Base-by-base conservation (phyloP, 2,329 filamentous ascomycete genomes). In the Lachnellula arida region DNA sequence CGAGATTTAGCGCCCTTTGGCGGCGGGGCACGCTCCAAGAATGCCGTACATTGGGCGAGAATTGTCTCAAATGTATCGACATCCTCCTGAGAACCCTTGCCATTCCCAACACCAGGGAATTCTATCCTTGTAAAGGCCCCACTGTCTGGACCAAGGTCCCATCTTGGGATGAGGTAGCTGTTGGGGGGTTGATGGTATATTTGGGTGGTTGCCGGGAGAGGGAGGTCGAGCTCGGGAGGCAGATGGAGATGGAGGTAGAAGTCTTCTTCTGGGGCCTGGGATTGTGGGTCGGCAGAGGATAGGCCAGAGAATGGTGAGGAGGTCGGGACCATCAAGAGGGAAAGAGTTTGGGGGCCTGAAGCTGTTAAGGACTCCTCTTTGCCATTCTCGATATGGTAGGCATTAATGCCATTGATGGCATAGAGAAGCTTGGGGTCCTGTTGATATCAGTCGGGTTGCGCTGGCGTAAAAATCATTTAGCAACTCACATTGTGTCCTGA, bases 31-130 rank as follows among this genome's bases (percentile, higher is more conserved):
- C 91, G 85, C 72, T 97, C 93, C 4, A 96, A 81, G 71, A 99
- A 97, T 2, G 93, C 90, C 2, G 93, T 97, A 73, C 93, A 97
- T 74, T 97, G 91, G n/a, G 93, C 93, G 50, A 97, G 80, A 62
- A 97, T 97, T 3, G 93, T 97, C 77, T 97, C 93, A 68, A 97
- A 97, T 0, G 93, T 97, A 70, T 97, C 91, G 43, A 96, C 80
- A 71, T 97, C 93, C 70, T 97, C 92, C 71, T 97, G 91, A 8
- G 89, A 82, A 25, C 89, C 87, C 35, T 81, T 78, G 35, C 89
- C 85, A 58, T 78, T 84, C 19, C 89, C 89, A 23, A 88, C 76
- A 2, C 79, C 71, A 0, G 92, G 92, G 64, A 99, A 97, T 70
- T 97, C 88, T 68, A 99, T 91, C 54, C 91, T 82, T 19, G 93